phyloP scores from a whole-genome alignment of 1,139 yeast species.

The Entelexis paramagnoliae region DNA sequence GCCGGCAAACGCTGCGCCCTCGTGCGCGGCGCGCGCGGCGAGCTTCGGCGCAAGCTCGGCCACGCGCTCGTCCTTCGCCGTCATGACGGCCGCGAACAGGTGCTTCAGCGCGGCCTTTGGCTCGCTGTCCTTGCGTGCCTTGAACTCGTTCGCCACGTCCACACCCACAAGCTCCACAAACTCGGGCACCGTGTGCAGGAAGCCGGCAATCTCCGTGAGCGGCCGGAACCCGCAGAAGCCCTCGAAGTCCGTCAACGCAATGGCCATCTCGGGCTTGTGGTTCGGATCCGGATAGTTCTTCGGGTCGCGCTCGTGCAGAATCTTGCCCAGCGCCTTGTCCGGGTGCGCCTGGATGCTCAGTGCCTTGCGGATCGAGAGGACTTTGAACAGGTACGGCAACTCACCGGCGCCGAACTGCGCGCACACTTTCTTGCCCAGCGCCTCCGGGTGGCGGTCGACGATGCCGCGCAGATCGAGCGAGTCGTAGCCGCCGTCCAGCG shows the following conservation, averaged over 20 bases:
- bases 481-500: slow-evolving; percentile 39
- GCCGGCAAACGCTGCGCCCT: slow-evolving; percentile 31
- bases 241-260: slow-evolving; percentile 89
- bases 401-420: slow-evolving; percentile 63
- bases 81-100: slow-evolving; percentile 76
- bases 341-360: slow-evolving; percentile 97
- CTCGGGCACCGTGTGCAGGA: slow-evolving; percentile 65
- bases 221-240: slow-evolving; percentile 99
- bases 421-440: slow-evolving; percentile 47
- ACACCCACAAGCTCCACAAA: slow-evolving; percentile 58
- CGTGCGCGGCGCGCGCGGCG: slow-evolving; percentile 47
- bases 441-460: slow-evolving; percentile 49
- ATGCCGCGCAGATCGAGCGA: slow-evolving; percentile 56
- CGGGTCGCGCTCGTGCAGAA: slow-evolving; percentile 72
- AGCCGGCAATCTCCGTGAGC: slow-evolving; percentile 56
- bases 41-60: slow-evolving; percentile 47
- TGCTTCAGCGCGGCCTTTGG: slow-evolving; percentile 60
- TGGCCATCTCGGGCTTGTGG: slow-evolving; percentile 99
- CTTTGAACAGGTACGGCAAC: slow-evolving; percentile 87
- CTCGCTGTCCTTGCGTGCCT: slow-evolving; percentile 36
- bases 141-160: slow-evolving; percentile 36
- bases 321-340: slow-evolving; percentile 70
- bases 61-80: slow-evolving; percentile 50
- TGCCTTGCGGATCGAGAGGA: slow-evolving; percentile 82
- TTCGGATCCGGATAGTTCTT: slow-evolving; percentile 93